Base-by-base conservation (phyloP, 169 alveolate species). In the Cryptosporidium felis region DNA sequence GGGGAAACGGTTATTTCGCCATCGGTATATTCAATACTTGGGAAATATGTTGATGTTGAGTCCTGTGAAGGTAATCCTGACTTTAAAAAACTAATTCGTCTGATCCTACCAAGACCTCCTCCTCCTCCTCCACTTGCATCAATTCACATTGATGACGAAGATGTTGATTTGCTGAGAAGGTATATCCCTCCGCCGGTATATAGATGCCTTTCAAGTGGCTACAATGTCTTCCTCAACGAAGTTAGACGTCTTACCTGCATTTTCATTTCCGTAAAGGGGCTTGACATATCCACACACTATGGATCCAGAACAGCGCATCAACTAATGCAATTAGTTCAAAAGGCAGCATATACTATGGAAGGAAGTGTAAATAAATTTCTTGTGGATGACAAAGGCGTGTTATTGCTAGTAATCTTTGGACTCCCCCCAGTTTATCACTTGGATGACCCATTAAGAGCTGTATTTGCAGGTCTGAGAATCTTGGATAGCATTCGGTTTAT, bases 381-480 rank as follows among this genome's bases (percentile, higher is more conserved):
- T 16, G 93, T 91, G 26, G 96, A 93, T 45, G 96, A 93, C 67
- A 93, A 93, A 58, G 96, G 96, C 8, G 92, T 93, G 0, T 82
- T 91, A 42, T 63, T 92, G 40, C 80, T 93, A 8, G 81, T 93
- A 3, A 89, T 93, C 80, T 89, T 93, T 82, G 96, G 96, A 6
- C 91, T 93, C 61, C 96, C 96, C 9, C 96, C 96, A 14, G 85
- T 91, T 36, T 93, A 90, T 82, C 95, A 92, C 80, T 80, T 90
- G 47, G 96, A 93, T 81, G 95, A 93, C 60, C 92, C 96, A 0
- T 67, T 92, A 14, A 81, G 96, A 62, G 90, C 96, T 8, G 90
- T 93, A 14, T 81, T 92, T 47, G 91, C 91, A 40, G 92, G 94
- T 34, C 80, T 92, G 32, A 88, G 93, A 38, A 80, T 93, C 12